Evolutionary conservation across 202 grass and related monocot species (phyloP).

Genomic region (Zoysia matrella): DNA sequence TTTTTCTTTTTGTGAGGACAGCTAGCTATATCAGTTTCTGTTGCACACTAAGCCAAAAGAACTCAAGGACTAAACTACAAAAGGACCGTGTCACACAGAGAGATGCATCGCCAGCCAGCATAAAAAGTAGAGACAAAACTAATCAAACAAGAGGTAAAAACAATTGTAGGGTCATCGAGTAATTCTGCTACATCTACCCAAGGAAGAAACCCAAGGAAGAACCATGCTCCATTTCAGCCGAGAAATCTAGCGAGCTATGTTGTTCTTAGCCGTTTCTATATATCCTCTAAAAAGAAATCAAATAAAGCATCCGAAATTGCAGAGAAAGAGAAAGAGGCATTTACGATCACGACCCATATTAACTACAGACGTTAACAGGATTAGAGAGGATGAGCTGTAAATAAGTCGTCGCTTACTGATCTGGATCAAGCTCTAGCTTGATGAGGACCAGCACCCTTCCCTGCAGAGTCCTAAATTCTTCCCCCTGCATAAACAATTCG

Average conservation of each 20-base stretch:
- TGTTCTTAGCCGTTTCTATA: background rate
- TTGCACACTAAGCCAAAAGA: background rate
- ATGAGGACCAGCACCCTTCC: background rate
- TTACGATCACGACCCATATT: too few relatives aligned
- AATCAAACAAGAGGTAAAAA: slow-evolving; percentile 1
- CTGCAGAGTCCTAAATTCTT: background rate
- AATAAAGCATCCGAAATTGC: too few relatives aligned
- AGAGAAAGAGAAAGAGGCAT: too few relatives aligned
- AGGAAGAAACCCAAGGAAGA: background rate
- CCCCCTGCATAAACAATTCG: slow-evolving; percentile 23
- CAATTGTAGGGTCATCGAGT: background rate
- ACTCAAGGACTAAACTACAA: slow-evolving; percentile 41
- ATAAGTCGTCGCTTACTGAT: background rate
- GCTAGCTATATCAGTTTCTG: slow-evolving; percentile 34
- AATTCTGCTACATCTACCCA: background rate
- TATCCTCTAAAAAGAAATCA: background rate
- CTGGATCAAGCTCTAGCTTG: slow-evolving; percentile 32
- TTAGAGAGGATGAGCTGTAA: too few relatives aligned
- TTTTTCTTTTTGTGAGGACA: too few relatives aligned
- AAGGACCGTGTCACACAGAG: slow-evolving; percentile 6
- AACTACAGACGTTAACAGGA: too few relatives aligned
- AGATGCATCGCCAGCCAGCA: background rate
- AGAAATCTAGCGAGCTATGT: too few relatives aligned
- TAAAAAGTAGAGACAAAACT: slow-evolving; percentile 1
- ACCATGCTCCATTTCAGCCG: too few relatives aligned